Base-by-base conservation (phyloP, 179 eudicot genomes). In the Beta macrorhiza region DNA sequence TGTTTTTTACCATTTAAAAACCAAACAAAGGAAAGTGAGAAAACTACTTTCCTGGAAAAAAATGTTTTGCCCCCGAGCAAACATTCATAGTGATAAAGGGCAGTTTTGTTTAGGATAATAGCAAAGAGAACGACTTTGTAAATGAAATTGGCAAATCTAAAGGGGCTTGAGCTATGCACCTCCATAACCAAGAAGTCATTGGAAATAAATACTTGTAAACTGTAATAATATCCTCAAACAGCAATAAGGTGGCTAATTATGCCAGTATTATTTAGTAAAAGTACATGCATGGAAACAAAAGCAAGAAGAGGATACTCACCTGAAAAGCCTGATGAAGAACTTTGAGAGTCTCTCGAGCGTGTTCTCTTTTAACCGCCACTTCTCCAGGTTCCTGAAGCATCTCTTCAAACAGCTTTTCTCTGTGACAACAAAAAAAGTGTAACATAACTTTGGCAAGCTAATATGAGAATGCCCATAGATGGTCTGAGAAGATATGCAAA, bases 321-420 rank as follows among this genome's bases (percentile, higher is more conserved):
- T 91, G 91, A 87, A 91, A 94, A 83, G 99, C 99, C 86, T 91
- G 97, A 77, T 91, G 96, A 80, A 94, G 94, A 78, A 94, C 92
- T 82, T 82, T 89, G 4, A 96, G 93, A 47, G 90, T 89, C 83
- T 92, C 98, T 72, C 93, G 91, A 29, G 92, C 85, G 55, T 89
- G 97, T 90, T 90, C 90, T 88, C 99, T 92, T 87, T 90, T 94
- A 64, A 83, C 73, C 44, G 93, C 87, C 75, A 96, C 88, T 83
- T 96, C 99, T 67, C 95, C 93, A 45, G 99, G 98, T 87, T 96
- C 99, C 81, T 86, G 93, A 79, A 96, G 88, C 98, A 96, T 92
- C 87, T 92, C 96, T 79, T 91, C 94, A 63, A 96, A 90, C 79
- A 94, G 87, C 82, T 94, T 90, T 65, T 96, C 98, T 81, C 99